Base-by-base conservation (phyloP, 495 filamentous ascomycete genomes). In the Achaetomiella virescens region DNA sequence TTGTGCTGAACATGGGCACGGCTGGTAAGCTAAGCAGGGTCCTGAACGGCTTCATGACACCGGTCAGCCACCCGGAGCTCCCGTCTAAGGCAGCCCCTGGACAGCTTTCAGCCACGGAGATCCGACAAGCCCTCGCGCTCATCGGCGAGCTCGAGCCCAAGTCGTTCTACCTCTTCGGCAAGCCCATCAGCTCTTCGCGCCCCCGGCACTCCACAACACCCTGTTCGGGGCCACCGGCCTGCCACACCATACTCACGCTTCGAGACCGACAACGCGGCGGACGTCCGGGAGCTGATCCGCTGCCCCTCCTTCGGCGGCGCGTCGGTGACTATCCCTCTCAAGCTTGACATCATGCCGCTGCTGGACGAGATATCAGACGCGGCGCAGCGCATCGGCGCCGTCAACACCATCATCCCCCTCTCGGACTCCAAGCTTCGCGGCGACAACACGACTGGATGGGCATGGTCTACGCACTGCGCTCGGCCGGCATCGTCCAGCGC, bases 371-470 rank as follows among this genome's bases (percentile, higher is more conserved):
- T 96, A 47, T 81, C 86, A 0, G 78, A 84, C 9, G 89, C 91
- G 49, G 95, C 90, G 15, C 79, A 79, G 54, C 72, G 83, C 49
- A 97, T 97, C 61, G 93, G 93, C 21, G 93, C 93, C 10, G 87
- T 99, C 60, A 99, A 99, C 75, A 99, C 93, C 40, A 84, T 99
- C 66, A 81, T 96, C 47, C 68, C 76, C 11, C 24, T 67, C 8
- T 24, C 60, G 21, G 52, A 31, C 36, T 74, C 61, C 7, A 80
- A 72, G 7, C 20, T 96, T 4, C 68, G 87, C 45, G 93, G 93
- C 15, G 87, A 89, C 64, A 99, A 99, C 74, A 97, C 92, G 93
- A 99, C 76, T 99, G 91, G 90, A 79, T 83, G 60, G 93, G 93
- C 43, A 99, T 99, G 84, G 81, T 84, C 12, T 79, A 82, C 49